Percentiles rank a stretch among this genome's conserved stretches.
Evolutionary conservation across 495 filamentous ascomycete species (phyloP).

Genomic region (Xanthoparmelia taractica): DNA sequence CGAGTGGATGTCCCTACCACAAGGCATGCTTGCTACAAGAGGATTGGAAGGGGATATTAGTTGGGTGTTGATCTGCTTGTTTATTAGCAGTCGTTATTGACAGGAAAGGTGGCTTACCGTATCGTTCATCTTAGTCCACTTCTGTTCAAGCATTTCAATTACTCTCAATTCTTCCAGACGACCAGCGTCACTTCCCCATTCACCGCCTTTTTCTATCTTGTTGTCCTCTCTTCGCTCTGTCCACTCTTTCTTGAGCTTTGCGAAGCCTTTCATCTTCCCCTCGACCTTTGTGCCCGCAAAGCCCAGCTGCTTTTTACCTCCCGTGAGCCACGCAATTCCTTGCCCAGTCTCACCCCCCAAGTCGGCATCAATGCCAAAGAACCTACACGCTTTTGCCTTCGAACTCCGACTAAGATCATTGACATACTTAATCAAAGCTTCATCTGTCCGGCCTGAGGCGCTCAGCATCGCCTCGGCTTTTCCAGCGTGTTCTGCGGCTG

Average conservation of each 20-base stretch:
- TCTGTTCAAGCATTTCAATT: constrained; percentile 74
- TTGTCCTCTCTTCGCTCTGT: constrained; percentile 59
- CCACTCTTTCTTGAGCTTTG: constrained; percentile 64
- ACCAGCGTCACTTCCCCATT: constrained; percentile 79
- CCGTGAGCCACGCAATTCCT: constrained; percentile 75
- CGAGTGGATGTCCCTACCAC: constrained; percentile 76
- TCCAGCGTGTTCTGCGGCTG: constrained; percentile 46
- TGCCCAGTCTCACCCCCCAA: constrained; percentile 68
- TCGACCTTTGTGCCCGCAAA: constrained; percentile 38
- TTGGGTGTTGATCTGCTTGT: constrained; percentile 69
- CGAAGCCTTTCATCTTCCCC: constrained; percentile 45
- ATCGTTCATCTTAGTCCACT: constrained; percentile 91
- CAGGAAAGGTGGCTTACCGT: constrained; percentile 50
- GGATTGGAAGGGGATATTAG: constrained; percentile 59
- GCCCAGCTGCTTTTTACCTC: constrained; percentile 63
- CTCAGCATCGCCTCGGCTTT: constrained; percentile 44
- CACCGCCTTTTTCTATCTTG: constrained; percentile 58
- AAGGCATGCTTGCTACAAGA: constrained; percentile 69
- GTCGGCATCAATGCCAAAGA: constrained; percentile 86
- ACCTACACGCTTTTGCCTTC: constrained; percentile 75
- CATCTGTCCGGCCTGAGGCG: constrained; percentile 44
- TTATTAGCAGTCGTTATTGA: neutral
- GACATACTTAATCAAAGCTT: constrained; percentile 59
- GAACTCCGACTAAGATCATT: constrained; percentile 66
- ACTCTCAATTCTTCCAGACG: constrained; percentile 77